Conservation (phyloP, 2,329 filamentous ascomycete species). For the Aspergillus udagawae region DNA sequence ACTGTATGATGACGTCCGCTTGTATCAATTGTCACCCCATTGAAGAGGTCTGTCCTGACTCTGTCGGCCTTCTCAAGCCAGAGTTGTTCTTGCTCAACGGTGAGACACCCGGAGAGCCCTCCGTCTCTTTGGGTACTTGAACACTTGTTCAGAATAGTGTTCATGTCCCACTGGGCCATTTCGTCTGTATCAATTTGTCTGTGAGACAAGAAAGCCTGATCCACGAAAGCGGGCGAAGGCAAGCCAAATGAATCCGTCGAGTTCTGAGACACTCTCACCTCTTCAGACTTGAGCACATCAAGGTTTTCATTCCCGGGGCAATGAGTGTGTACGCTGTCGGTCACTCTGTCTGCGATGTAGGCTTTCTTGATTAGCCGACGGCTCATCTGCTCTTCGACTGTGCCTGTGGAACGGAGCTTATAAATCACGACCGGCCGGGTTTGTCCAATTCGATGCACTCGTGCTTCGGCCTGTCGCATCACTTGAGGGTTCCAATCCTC, state of each 20-base stretch:
- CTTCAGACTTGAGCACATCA: slow-evolving; percentile 53
- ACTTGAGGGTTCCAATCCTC: slow-evolving; percentile 55
- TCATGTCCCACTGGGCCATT: slow-evolving; percentile 22
- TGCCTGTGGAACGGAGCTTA: slow-evolving; percentile 54
- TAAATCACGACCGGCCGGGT: slow-evolving; percentile 53
- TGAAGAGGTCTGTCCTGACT: slow-evolving; percentile 55
- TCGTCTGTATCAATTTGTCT: not conserved
- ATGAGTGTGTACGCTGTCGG: slow-evolving; percentile 53
- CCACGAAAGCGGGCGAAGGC: not conserved
- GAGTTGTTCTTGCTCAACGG: slow-evolving; percentile 48
- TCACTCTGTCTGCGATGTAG: slow-evolving; percentile 58
- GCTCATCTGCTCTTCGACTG: slow-evolving; percentile 58
- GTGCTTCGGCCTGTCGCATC: slow-evolving; percentile 52
- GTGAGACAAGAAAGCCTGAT: not conserved
- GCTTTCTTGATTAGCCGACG: slow-evolving; percentile 58
- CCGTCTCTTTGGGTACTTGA: not conserved
- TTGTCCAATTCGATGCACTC: slow-evolving; percentile 54
- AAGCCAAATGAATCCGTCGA: not conserved
- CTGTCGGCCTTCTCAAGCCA: slow-evolving; percentile 57
- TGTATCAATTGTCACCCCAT: slow-evolving; percentile 47
- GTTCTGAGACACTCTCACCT: slow-evolving; percentile 41
- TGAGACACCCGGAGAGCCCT: not conserved
- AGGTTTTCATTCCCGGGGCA: slow-evolving; percentile 42
- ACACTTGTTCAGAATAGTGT: slow-evolving; percentile 37
- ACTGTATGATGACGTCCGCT: slow-evolving; percentile 21